These are phyloP conservation scores for Cadophora sp. DNA, from an alignment of 2,329 filamentous ascomycete genomes.

Conservation along the genomic window DNA sequence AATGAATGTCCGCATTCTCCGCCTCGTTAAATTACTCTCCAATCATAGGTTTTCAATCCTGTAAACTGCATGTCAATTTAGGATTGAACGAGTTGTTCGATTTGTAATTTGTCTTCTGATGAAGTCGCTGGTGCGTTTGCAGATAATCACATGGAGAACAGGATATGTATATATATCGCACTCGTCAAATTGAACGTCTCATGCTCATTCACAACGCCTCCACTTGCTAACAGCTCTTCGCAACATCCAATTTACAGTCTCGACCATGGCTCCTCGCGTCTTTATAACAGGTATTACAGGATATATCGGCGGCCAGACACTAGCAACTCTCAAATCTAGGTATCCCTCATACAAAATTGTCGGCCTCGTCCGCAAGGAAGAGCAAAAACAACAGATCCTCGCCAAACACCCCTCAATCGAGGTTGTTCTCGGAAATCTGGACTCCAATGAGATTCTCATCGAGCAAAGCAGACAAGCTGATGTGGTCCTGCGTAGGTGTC, in stretches of 20 bases:
- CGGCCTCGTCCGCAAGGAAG: conserved; percentile 28
- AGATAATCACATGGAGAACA: too few relatives aligned
- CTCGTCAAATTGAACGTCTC: too few relatives aligned
- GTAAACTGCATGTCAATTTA: not conserved
- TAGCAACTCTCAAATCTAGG: conserved; percentile 20
- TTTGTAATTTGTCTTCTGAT: not conserved
- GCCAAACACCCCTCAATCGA: conserved; percentile 24
- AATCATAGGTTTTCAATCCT: not conserved
- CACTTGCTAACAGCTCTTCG: not conserved
- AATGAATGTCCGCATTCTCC: conserved; percentile 1
- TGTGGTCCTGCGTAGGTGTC: conserved; percentile 26
- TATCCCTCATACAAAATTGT: conserved; percentile 28
- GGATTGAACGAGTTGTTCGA: not conserved
- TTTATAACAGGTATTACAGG: conserved; percentile 33
- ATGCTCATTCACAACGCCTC: not conserved
- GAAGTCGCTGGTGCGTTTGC: too few relatives aligned
- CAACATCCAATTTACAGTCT: not conserved
- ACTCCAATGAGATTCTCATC: conserved; percentile 22
- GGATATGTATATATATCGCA: too few relatives aligned
- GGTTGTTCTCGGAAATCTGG: conserved; percentile 27
- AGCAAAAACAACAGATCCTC: conserved; percentile 24
- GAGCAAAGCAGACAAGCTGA: conserved; percentile 29
- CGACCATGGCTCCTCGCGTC: conserved; percentile 26
- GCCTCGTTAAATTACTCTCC: not conserved
- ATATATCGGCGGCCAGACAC: conserved; percentile 32